phyloP scores from a whole-genome alignment of 371 early-diverging fungal genomes.

The Basidiobolus meristosporus region DNA sequence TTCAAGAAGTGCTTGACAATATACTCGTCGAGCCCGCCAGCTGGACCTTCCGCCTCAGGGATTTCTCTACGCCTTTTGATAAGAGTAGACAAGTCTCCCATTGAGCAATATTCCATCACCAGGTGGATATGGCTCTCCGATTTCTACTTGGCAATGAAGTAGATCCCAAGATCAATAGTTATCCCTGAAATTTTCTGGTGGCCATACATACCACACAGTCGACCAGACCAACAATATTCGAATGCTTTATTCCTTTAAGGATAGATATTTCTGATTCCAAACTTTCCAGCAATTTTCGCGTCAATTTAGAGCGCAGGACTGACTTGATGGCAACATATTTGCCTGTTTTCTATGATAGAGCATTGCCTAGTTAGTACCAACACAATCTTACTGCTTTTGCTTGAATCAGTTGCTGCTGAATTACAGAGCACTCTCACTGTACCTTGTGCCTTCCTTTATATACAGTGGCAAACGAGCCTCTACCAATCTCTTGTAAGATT shows the following conservation, averaged over 20 bases:
- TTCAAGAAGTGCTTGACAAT: conserved; percentile 64
- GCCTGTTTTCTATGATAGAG: conserved; percentile 19
- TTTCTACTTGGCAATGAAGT: too few relatives aligned
- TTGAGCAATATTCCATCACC: conserved; percentile 84
- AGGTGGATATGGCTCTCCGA: conserved; percentile 76
- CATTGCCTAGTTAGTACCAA: not conserved
- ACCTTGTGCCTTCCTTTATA: conserved; percentile 63
- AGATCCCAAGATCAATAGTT: not conserved
- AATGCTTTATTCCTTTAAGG: conserved; percentile 64
- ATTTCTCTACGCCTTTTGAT: conserved; percentile 48
- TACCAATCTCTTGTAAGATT: conserved; percentile 62
- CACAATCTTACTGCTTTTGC: not conserved
- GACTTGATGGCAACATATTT: conserved; percentile 75
- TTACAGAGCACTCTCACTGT: too few relatives aligned
- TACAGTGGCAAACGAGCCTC: conserved; percentile 90
- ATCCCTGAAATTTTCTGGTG: not conserved
- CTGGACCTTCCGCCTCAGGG: conserved; percentile 13
- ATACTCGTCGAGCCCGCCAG: conserved; percentile 60
- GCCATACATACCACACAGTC: conserved; percentile 40
- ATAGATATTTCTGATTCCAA: conserved; percentile 85
- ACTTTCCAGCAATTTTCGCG: conserved; percentile 71
- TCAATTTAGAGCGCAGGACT: conserved; percentile 66
- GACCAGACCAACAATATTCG: conserved; percentile 68
- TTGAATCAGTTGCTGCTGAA: too few relatives aligned
- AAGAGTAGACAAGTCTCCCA: conserved; percentile 83